phyloP scores from a whole-genome alignment of 2,329 filamentous ascomycete species.

The Diplodia sapinea region DNA sequence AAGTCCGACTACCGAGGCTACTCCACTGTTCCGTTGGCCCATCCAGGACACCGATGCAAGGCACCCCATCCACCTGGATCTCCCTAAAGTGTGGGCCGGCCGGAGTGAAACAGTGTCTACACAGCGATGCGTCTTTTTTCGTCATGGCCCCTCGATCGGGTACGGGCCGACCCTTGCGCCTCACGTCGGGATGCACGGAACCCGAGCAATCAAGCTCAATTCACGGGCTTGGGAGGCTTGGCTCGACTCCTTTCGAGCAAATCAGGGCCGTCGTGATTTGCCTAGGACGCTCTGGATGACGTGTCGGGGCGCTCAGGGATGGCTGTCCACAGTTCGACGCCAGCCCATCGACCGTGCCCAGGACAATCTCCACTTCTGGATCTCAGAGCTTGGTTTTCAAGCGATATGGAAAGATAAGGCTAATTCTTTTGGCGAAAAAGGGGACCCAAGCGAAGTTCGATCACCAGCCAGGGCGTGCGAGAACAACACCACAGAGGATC shows the following conservation, averaged over 20 bases:
- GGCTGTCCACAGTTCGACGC: not conserved
- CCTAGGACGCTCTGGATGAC: not conserved
- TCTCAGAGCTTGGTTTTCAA: not conserved
- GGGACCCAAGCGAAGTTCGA: not conserved
- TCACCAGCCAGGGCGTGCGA: not conserved
- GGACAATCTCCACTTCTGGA: not conserved
- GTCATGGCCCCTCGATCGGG: constrained; percentile 10
- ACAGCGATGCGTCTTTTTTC: constrained; percentile 20
- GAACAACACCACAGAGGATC: constrained; percentile 9
- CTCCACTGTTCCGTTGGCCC: constrained; percentile 17
- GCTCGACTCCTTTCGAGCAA: not conserved
- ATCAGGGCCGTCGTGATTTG: not conserved
- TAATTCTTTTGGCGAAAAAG: constrained; percentile 5
- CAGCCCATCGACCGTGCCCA: not conserved
- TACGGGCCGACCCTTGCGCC: constrained; percentile 27
- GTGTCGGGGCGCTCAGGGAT: constrained; percentile 8
- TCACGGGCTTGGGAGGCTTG: constrained; percentile 12
- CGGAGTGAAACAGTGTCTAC: not conserved
- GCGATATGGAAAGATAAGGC: constrained; percentile 1
- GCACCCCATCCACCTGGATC: not conserved
- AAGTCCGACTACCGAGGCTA: constrained; percentile 25
- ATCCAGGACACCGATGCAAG: constrained; percentile 4
- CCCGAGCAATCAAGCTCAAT: constrained; percentile 3
- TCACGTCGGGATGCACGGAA: constrained; percentile 13
- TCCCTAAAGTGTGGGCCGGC: not conserved